phyloP scores from a whole-genome alignment of 2,329 filamentous ascomycete species.

The Berkeleyomyces basicola region DNA sequence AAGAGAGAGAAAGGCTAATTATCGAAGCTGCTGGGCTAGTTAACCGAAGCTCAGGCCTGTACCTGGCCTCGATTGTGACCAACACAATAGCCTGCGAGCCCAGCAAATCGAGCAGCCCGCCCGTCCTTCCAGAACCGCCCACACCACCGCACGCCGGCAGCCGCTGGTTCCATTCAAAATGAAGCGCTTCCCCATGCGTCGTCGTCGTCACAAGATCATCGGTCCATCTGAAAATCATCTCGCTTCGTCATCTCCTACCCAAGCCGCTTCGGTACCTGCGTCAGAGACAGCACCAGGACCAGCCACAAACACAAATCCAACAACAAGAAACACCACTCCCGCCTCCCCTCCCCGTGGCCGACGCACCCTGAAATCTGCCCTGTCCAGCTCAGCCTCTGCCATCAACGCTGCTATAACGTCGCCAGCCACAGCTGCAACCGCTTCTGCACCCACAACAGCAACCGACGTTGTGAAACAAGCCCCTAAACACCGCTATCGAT shows the following conservation, averaged over 20 bases:
- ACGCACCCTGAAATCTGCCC: slow-evolving; percentile 13
- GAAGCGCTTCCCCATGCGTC: slow-evolving; percentile 28
- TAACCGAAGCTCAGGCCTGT: background rate
- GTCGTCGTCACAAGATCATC: slow-evolving; percentile 25
- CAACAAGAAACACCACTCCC: slow-evolving; percentile 18
- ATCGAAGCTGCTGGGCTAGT: background rate
- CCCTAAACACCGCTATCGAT: slow-evolving; percentile 1
- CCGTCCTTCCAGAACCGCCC: background rate
- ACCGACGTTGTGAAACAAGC: background rate
- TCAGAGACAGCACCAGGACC: background rate
- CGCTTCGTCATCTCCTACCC: background rate
- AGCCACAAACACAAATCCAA: slow-evolving; percentile 13
- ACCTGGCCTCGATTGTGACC: background rate
- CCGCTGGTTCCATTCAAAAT: slow-evolving; percentile 17
- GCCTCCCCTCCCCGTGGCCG: slow-evolving; percentile 15
- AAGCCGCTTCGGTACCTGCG: background rate
- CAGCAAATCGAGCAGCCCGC: background rate
- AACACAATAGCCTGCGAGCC: background rate
- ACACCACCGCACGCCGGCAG: background rate
- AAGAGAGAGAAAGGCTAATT: background rate
- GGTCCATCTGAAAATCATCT: background rate
- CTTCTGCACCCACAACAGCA: background rate
- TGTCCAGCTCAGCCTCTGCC: slow-evolving; percentile 5
- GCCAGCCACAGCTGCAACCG: background rate
- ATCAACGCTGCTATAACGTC: background rate